These are phyloP conservation scores for Penicillium sp. DNA, from an alignment of 2,329 filamentous ascomycete species.

Conservation along the genomic window DNA sequence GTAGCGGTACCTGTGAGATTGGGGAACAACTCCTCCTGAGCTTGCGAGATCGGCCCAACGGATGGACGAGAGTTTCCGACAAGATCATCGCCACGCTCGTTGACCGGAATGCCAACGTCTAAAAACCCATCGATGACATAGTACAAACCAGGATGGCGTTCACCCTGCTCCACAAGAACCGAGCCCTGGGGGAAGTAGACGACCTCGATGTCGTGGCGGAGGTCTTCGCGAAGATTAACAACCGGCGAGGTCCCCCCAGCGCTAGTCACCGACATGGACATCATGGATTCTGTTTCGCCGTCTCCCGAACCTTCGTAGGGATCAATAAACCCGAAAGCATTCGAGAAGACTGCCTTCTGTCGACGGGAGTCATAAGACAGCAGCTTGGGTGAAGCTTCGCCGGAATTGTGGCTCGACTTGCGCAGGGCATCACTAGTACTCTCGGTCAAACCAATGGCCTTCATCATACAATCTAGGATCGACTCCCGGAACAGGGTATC, in stretches of 20 bases:
- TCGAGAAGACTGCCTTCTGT: conserved; percentile 78
- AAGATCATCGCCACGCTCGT: conserved; percentile 58
- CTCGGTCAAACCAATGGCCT: conserved; percentile 77
- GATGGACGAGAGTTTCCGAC: conserved; percentile 39
- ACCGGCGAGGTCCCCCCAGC: conserved; percentile 66
- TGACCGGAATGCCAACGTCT: conserved; percentile 82
- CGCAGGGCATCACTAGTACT: conserved; percentile 66
- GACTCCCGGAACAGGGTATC: conserved; percentile 86
- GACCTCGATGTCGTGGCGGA: conserved; percentile 92
- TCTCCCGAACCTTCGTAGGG: conserved; percentile 73
- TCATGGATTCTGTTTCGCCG: conserved; percentile 83
- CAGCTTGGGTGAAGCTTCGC: conserved; percentile 81
- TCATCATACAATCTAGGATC: conserved; percentile 94
- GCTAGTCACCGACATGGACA: conserved; percentile 67
- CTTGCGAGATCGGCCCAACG: conserved; percentile 24
- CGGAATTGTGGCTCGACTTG: conserved; percentile 66
- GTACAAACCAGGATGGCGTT: conserved; percentile 93
- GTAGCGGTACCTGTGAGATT: conserved; percentile 52
- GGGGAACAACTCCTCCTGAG: conserved; percentile 47
- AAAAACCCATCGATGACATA: conserved; percentile 98
- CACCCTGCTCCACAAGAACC: conserved; percentile 92
- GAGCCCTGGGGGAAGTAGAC: conserved; percentile 96
- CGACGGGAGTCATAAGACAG: conserved; percentile 81
- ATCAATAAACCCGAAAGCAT: conserved; percentile 91
- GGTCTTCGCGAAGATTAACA: conserved; percentile 71